These are phyloP conservation scores for Geotrichum fermentans DNA, from an alignment of 1,139 yeast species.

Conservation along the genomic window DNA sequence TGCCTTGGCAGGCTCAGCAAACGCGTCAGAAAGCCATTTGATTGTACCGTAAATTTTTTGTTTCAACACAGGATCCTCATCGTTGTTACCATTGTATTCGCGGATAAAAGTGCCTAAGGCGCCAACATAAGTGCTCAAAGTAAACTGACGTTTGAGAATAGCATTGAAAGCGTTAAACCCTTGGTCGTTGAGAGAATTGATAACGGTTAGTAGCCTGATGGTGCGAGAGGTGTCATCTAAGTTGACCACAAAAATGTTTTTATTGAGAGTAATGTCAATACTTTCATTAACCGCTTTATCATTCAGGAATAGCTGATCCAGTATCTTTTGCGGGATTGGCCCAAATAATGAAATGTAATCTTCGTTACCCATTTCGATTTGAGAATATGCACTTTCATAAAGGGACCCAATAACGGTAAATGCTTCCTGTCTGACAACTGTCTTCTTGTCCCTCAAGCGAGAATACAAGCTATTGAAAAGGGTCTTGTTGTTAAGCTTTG, in stretches of 20 bases:
- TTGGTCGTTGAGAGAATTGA: constrained; percentile 50
- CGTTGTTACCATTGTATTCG: constrained; percentile 30
- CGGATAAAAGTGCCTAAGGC: constrained; percentile 36
- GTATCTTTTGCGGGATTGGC: constrained; percentile 61
- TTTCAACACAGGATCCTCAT: constrained; percentile 28
- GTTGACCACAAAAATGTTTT: constrained; percentile 44
- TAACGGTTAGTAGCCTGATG: constrained; percentile 48
- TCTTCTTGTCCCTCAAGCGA: constrained; percentile 49
- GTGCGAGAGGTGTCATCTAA: constrained; percentile 49
- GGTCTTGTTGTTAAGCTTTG: constrained; percentile 13
- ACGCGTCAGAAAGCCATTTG: constrained; percentile 58
- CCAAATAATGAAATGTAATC: constrained; percentile 32
- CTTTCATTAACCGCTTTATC: constrained; percentile 62
- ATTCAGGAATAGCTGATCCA: constrained; percentile 70
- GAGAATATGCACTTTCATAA: constrained; percentile 41
- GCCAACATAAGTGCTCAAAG: constrained; percentile 41
- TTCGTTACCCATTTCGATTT: constrained; percentile 21
- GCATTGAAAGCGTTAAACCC: constrained; percentile 65
- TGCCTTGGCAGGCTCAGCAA: constrained; percentile 47
- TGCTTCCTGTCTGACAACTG: constrained; percentile 60
- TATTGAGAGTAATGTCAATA: constrained; percentile 60
- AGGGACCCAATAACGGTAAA: constrained; percentile 53
- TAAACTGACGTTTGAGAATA: constrained; percentile 57
- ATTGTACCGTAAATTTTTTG: constrained; percentile 51
- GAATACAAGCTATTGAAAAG: constrained; percentile 13